Base-by-base conservation (phyloP, 2,329 filamentous ascomycete genomes). In the Calcarisporium arbuscula region DNA sequence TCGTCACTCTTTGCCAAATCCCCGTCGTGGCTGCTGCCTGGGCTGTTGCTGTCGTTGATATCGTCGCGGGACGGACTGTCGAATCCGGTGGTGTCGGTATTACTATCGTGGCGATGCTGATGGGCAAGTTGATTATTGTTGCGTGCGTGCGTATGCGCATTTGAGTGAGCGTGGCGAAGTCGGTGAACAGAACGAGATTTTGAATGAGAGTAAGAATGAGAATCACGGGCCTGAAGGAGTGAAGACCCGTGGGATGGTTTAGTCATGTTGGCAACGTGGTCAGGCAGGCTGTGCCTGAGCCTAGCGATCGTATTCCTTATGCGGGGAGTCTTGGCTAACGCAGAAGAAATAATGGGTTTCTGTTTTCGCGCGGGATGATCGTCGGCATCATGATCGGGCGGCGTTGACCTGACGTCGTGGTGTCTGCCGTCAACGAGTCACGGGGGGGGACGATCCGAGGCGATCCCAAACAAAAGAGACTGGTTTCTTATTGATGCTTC, bases 171-270 rank as follows among this genome's bases (percentile, higher is more conserved):
- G 36, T 32, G 35, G 20, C 26, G 26, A 20, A 23, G 35, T 32
- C 32, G 34, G 29, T 28, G 33, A 21, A 26, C 23, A 17, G 43
- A 45, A 39, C 51, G 52, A 46, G 48, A 34, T 39, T 56, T 49
- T 19, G 43, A 45, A 39, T 51, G 52, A 46, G 48, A 34, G 39
- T 56, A 49, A 20, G 46, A 44, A 32, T 48, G 43, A 30, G 47
- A 40, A 33, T 44, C 45, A 28, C 44, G 47, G 51, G 53, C 48
- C 54, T 60, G 57, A 57, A 53, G 46, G 56, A 58, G 55, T 56
- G 56, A 60, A 60, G 58, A 46, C 56, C 51, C 45, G 46, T 41
- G 53, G 42, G 46, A 47, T 47, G 45, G 51, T 45, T 52, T 56
- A 52, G 57, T 57, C 58, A 60, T 61, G 44, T 40, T 45, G 36